phyloP scores from a whole-genome alignment of 2,329 filamentous ascomycete genomes.

The Cercospora sp. region DNA sequence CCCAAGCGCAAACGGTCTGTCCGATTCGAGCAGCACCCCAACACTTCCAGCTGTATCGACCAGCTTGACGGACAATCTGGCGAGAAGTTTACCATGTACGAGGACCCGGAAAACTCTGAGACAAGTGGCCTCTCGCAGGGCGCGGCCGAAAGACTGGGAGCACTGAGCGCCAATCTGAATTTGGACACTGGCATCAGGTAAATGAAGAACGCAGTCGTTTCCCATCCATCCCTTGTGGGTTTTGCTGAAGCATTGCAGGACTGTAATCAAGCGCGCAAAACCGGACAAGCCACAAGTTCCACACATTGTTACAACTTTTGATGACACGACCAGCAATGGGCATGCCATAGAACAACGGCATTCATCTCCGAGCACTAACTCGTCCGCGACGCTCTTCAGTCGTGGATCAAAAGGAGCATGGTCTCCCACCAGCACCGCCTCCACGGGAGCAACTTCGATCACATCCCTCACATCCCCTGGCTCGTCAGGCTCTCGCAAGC shows the following conservation, averaged over 20 bases:
- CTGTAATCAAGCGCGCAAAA: constrained; percentile 33
- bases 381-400: constrained; percentile 21
- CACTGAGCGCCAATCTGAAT: constrained; percentile 29
- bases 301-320: constrained; percentile 28
- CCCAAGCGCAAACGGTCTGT: constrained; percentile 33
- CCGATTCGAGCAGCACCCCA: constrained; percentile 23
- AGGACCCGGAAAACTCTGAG: neutral
- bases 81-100: neutral
- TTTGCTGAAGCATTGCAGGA: constrained; percentile 18
- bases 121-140: constrained; percentile 10
- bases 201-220: neutral
- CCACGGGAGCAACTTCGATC: constrained; percentile 39
- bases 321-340: constrained; percentile 13
- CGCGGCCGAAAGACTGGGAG: constrained; percentile 18
- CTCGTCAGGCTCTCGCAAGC: constrained; percentile 31
- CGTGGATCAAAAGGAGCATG: constrained; percentile 22
- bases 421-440: constrained; percentile 37
- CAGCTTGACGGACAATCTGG: constrained; percentile 28
- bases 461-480: constrained; percentile 28
- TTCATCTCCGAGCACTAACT: constrained; percentile 23
- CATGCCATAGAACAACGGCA: constrained; percentile 19
- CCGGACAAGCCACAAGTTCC: constrained; percentile 31
- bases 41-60: constrained; percentile 6
- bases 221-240: neutral
- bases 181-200: constrained; percentile 18